Evolutionary conservation across 208 protist genomes (phyloP).

Genomic region (Trypanosoma cruzi): DNA sequence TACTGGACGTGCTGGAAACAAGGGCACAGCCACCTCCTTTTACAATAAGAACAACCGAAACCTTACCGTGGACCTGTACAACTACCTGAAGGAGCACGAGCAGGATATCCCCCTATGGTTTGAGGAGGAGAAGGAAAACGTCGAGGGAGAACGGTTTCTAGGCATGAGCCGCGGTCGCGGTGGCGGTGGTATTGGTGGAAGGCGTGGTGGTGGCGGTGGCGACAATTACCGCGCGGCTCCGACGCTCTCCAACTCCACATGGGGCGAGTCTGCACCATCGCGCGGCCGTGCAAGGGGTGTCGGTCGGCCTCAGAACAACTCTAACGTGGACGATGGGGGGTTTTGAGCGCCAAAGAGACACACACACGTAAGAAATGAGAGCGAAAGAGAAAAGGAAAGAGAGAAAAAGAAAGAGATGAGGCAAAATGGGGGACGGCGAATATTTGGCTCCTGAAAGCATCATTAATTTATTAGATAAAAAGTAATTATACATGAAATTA

Average conservation of each 20-base stretch:
- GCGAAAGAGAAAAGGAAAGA: too few species aligned
- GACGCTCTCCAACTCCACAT: conserved; percentile 25
- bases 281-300: conserved; percentile 23
- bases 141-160: conserved; percentile 77
- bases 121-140: conserved; percentile 67
- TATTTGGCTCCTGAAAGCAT: too few species aligned
- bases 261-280: conserved; percentile 24
- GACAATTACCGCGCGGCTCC: conserved; percentile 21
- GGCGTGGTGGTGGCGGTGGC: too few species aligned
- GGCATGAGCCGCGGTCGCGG: conserved; percentile 32
- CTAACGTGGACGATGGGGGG: conserved; percentile 67
- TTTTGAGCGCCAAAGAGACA: too few species aligned
- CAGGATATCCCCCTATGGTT: conserved; percentile 88
- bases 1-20: conserved; percentile 98
- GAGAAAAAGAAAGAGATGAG: too few species aligned
- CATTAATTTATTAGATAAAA: too few species aligned
- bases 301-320: conserved; percentile 25
- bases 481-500: too few species aligned
- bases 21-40: conserved; percentile 95
- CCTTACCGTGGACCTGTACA: conserved; percentile 70
- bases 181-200: too few species aligned
- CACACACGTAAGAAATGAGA: too few species aligned
- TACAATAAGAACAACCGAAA: conserved; percentile 72
- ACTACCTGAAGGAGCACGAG: conserved; percentile 86
- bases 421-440: too few species aligned